Evolutionary conservation across 345 rosid species (phyloP).

Genomic region (Arabidopsis arenosa): DNA sequence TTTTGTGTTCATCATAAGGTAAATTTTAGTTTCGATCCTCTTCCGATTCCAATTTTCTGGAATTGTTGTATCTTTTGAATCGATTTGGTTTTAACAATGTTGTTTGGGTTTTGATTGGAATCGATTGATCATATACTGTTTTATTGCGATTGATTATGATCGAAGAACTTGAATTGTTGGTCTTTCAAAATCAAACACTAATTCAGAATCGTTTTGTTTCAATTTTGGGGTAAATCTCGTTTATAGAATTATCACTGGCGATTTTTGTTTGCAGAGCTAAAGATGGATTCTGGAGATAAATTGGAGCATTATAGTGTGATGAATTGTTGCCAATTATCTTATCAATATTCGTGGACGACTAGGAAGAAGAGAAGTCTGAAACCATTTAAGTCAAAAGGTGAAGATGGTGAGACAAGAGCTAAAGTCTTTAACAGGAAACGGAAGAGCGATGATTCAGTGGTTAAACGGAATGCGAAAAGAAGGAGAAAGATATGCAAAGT

Average conservation of each 20-base stretch:
- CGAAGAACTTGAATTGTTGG: neutral
- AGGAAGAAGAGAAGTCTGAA: conserved; percentile 38
- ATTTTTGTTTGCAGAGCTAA: conserved; percentile 1
- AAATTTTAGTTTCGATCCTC: neutral
- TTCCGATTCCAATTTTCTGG: neutral
- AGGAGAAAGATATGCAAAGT: neutral
- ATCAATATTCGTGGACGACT: neutral
- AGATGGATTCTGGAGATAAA: conserved; percentile 1
- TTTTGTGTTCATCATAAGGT: neutral
- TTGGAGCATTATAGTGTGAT: neutral
- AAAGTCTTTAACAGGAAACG: neutral
- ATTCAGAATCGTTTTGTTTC: neutral
- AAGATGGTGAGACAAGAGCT: neutral
- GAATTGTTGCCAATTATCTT: neutral
- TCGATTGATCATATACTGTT: neutral
- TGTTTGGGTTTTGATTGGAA: neutral
- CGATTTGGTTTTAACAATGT: neutral
- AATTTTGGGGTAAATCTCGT: neutral
- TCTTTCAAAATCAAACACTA: neutral
- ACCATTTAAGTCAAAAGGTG: neutral
- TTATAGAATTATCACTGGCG: neutral
- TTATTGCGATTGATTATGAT: neutral
- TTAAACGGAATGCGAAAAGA: conserved; percentile 14
- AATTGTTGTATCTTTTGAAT: neutral
- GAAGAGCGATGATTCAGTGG: neutral